Base-by-base conservation (phyloP, 2,329 filamentous ascomycete species). In the Pestalotiopsis fici region DNA sequence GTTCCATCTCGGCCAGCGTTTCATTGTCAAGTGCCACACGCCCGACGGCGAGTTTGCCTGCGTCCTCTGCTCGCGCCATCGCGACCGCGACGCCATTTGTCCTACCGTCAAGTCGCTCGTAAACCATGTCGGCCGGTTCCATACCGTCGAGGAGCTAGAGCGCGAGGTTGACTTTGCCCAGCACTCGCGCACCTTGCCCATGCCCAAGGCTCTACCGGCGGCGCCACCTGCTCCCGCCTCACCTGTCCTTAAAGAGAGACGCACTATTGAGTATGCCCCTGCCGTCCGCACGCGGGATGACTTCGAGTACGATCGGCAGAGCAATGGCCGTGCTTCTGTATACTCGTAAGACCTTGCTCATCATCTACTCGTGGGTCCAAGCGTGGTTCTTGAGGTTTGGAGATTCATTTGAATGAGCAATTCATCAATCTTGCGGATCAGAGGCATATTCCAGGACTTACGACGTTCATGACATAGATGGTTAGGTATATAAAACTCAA, bases 21-120 rank as follows among this genome's bases (percentile, higher is more conserved):
- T 81, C 64, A 67, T 80, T 11, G 73, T 78, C 64, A 81, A 81
- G 68, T 81, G 78, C 62, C 79, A 81, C 66, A 77, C 76, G 3
- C 71, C 73, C 21, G 71, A 73, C 18, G 69, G 70, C 12, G 75
- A 76, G 57, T 80, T 71, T 57, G 76, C 78, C 3, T 80, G 79
- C 64, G 77, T 73, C 43, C 68, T 80, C 25, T 80, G 78, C 65
- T 72, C 69, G 25, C 67, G 68, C 21, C 61, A 74, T 31, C 68
- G 75, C 15, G 73, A 75, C 18, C 66, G 70, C 23, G 76, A 78
- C 50, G 72, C 74, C 3, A 47, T 79, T 2, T 79, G 74, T 50
- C 66, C 69, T 60, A 69, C 69, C 3, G 75, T 77, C 43, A 70
- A 75, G 55, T 69, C 73, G 4, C 68, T 80, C 47, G 76, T 79